These are phyloP conservation scores for Cytospora piceae DNA, from an alignment of 2,329 filamentous ascomycete species.

Conservation along the genomic window DNA sequence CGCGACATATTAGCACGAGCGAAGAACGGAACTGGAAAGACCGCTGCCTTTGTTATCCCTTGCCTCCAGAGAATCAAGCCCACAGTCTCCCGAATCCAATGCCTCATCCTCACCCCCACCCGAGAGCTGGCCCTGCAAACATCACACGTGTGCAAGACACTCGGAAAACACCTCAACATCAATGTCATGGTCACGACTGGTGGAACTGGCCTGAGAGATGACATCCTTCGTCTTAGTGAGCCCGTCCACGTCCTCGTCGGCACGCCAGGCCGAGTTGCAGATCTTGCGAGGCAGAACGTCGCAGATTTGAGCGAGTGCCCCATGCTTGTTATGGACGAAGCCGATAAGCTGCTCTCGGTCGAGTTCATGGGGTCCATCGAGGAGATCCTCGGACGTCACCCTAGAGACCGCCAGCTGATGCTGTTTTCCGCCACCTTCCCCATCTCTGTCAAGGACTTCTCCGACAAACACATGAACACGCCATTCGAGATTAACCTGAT, in stretches of 20 bases:
- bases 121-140: constrained; percentile 97
- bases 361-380: constrained; percentile 99
- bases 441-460: constrained; percentile 95
- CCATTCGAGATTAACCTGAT: constrained; percentile 99
- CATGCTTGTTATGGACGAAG: constrained; percentile 99
- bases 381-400: constrained; percentile 91
- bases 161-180: constrained; percentile 94
- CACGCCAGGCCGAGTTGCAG: constrained; percentile 93
- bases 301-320: constrained; percentile 94
- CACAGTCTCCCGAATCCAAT: constrained; percentile 94
- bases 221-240: constrained; percentile 93
- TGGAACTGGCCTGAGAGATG: constrained; percentile 91
- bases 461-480: constrained; percentile 94
- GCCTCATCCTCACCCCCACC: constrained; percentile 93
- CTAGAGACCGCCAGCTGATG: constrained; percentile 98
- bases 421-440: constrained; percentile 98
- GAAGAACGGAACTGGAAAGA: constrained; percentile 99
- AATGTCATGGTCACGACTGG: constrained; percentile 99
- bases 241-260: constrained; percentile 97
- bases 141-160: constrained; percentile 97
- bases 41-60: constrained; percentile 95
- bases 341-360: constrained; percentile 93
- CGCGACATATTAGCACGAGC: constrained; percentile 94
- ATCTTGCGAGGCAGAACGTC: constrained; percentile 94
- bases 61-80: constrained; percentile 95